phyloP scores from a whole-genome alignment of 2,329 filamentous ascomycete genomes.

The Graphilbum fragrans region DNA sequence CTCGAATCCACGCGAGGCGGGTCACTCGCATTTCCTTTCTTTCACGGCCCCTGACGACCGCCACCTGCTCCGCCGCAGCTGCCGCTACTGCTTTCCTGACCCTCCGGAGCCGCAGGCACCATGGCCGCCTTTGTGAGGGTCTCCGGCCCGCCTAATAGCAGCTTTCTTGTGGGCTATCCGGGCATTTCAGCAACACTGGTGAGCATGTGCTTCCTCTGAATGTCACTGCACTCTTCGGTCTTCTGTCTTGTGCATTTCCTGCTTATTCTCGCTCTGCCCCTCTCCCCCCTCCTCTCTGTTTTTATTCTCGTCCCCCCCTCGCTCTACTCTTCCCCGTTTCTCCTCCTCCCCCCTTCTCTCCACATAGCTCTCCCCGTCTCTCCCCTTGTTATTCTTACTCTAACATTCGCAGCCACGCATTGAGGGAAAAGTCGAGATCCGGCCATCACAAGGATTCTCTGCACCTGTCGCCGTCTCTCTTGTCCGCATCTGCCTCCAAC shows the following conservation, averaged over 20 bases:
- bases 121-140: constrained; percentile 63
- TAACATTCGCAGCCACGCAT: constrained; percentile 62
- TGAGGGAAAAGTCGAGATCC: constrained; percentile 94
- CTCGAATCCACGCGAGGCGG: neutral
- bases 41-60: neutral
- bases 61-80: neutral
- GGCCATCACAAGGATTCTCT: constrained; percentile 72
- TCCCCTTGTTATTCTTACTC: neutral
- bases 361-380: too few relatives aligned
- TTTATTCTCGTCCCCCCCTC: too few relatives aligned
- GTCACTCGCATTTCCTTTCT: too few relatives aligned
- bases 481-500: constrained; percentile 86
- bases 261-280: neutral
- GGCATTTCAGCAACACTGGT: constrained; percentile 96
- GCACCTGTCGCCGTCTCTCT: constrained; percentile 85
- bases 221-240: neutral
- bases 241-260: neutral
- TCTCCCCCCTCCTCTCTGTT: neutral
- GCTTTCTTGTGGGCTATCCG: constrained; percentile 91
- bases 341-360: too few relatives aligned
- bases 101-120: constrained; percentile 11
- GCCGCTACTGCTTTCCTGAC: constrained; percentile 1
- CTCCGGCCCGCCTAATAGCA: constrained; percentile 92
- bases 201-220: constrained; percentile 24
- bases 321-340: too few relatives aligned